A percentile compares a stretch with the other conserved stretches of the same genome.
phyloP scores from a whole-genome alignment of 139 green algal species.

The Coccomyxa sp. region DNA sequence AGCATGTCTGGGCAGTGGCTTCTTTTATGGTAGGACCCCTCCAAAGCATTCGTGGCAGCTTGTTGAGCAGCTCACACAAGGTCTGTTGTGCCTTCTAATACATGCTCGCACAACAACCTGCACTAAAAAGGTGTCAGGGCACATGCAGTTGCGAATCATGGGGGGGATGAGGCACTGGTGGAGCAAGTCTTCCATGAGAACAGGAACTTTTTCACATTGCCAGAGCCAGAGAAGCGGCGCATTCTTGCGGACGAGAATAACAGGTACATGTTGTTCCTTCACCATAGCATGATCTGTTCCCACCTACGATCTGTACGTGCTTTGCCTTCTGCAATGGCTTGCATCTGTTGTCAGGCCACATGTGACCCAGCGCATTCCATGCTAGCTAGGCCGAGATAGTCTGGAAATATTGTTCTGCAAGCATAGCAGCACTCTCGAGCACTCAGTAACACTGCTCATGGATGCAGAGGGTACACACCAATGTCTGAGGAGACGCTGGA shows the following conservation, averaged over 20 bases:
- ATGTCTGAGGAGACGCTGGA: slow-evolving; percentile 86
- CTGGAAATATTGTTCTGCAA: not conserved
- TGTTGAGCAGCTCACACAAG: not conserved
- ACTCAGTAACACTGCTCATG: slow-evolving; percentile 57
- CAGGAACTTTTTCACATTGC: slow-evolving; percentile 68
- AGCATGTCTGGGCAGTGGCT: slow-evolving; percentile 42
- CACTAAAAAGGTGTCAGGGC: no score
- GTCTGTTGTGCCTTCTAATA: not conserved
- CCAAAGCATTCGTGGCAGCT: not conserved
- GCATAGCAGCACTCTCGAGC: not conserved
- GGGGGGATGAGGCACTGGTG: slow-evolving; percentile 52
- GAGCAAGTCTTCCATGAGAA: slow-evolving; percentile 45
- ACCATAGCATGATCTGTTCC: no score
- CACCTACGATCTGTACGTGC: no score
- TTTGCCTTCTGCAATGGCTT: no score
- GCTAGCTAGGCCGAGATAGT: not conserved
- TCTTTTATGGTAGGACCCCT: slow-evolving; percentile 51
- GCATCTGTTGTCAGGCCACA: not conserved
- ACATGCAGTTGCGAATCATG: slow-evolving; percentile 68
- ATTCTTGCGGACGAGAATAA: slow-evolving; percentile 66
- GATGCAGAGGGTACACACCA: slow-evolving; percentile 39
- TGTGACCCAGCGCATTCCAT: not conserved
- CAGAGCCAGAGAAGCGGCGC: slow-evolving; percentile 62
- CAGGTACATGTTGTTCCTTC: no score
- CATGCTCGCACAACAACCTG: not conserved